Evolutionary conservation across 257 asterid genomes (phyloP).

Genomic region (Forsythia suspensa): DNA sequence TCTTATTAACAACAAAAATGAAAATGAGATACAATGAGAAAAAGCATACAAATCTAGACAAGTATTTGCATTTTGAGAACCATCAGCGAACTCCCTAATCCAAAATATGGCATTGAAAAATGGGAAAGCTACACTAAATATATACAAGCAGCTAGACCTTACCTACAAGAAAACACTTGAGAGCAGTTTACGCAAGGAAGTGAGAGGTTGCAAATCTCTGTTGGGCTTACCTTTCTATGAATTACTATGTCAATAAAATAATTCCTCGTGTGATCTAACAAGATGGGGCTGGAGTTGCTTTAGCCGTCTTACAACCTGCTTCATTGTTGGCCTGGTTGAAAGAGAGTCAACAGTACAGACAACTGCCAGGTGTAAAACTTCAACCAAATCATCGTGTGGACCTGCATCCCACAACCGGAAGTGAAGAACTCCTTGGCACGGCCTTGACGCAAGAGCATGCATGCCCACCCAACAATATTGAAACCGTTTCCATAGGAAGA

Average conservation of each 20-base stretch:
- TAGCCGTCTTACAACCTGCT: conserved; percentile 82
- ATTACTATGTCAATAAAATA: background rate
- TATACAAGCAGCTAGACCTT: conserved; percentile 55
- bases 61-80: conserved; percentile 62
- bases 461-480: conserved; percentile 89
- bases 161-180: conserved; percentile 15
- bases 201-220: conserved; percentile 28
- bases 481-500: conserved; percentile 87
- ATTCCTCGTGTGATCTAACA: conserved; percentile 42
- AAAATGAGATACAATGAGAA: too few species aligned
- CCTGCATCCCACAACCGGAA: conserved; percentile 78
- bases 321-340: conserved; percentile 84
- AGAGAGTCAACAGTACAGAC: conserved; percentile 80
- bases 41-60: background rate
- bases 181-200: conserved; percentile 23
- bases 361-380: conserved; percentile 75
- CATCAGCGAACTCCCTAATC: conserved; percentile 42
- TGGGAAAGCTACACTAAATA: conserved; percentile 60
- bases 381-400: conserved; percentile 87
- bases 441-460: conserved; percentile 81
- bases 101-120: conserved; percentile 37
- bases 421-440: conserved; percentile 85
- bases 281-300: conserved; percentile 88
- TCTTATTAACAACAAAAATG: background rate
- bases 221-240: conserved; percentile 6